Base-by-base conservation (phyloP, 1,284 basidiomycete genomes). In the Ceratobasidium theobromae region DNA sequence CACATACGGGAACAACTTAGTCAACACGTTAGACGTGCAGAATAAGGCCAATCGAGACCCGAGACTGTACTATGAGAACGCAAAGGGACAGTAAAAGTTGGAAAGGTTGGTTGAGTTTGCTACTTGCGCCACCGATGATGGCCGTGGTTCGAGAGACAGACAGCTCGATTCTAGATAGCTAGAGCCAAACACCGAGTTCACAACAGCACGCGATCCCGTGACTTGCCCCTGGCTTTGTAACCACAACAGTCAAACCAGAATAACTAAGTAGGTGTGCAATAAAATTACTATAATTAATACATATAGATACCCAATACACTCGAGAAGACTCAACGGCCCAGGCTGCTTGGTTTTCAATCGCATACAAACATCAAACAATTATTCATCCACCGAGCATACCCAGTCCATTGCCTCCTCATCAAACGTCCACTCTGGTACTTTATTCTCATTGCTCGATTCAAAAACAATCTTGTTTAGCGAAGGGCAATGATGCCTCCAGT, bases 141-240 rank as follows among this genome's bases (percentile, higher is more conserved):
- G 32, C 40, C 28, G 55, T 58, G 55, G 43, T 35, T 58, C 16
- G 16, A 54, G 28, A 54, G 41, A 45, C 35, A 38, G 27, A 23
- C 23, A 25, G 12, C 12, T 46, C 55, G 18, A 46, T 23, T 4
- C 55, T 9, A 58, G 4, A 43, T 30, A 3, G n/a, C 27, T 8
- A 3, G n/a, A n/a, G 27, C 55, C 55, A 46, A 58, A 58, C 43
- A 58, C 16, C 49, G 43, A 55, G 33, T 55, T 43, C 23, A 58
- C 55, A 58, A 58, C 55, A 58, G 55, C 14, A 58, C 55, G 48
- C 55, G 55, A 35, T 58, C 55, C 21, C 55, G 55, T 58, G 55
- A 58, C 55, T 16, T 25, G 5, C 27, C 55, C 55, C 16, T n/a
- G 12, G 27, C 43, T 58, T 46, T 46, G 55, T 58, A n/a, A n/a